phyloP scores from a whole-genome alignment of 306 rosid genomes.

The Pyrus bretschneideri region DNA sequence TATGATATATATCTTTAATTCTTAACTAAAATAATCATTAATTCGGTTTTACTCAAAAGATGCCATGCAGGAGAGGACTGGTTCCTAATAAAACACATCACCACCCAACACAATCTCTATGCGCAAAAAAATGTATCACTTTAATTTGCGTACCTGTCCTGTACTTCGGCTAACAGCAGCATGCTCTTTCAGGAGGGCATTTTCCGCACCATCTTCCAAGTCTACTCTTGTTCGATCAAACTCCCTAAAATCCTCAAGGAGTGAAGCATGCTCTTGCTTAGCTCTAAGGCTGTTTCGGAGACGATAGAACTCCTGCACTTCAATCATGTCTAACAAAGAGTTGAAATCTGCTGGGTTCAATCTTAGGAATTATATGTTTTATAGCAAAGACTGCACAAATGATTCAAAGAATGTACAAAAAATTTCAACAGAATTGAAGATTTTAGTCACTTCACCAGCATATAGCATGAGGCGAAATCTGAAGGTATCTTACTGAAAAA shows the following conservation, averaged over 20 bases:
- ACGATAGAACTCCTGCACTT: constrained; percentile 93
- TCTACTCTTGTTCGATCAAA: constrained; percentile 90
- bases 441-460: background rate
- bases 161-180: constrained; percentile 80
- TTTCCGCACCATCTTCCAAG: constrained; percentile 75
- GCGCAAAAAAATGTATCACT: background rate
- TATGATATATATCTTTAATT: background rate
- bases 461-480: background rate
- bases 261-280: constrained; percentile 92
- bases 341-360: constrained; percentile 23
- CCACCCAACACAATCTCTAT: background rate
- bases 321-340: constrained; percentile 35
- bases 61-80: background rate
- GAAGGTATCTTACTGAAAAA: background rate
- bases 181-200: constrained; percentile 70
- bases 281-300: constrained; percentile 83
- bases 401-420: background rate
- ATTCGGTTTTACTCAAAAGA: background rate
- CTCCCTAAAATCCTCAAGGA: constrained; percentile 91
- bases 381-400: background rate
- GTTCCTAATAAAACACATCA: background rate
- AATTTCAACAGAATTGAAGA: background rate
- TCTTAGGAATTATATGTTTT: constrained; percentile 1
- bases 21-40: background rate
- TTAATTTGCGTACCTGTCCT: constrained; percentile 62